Conservation (phyloP, 306 rosid species). For the Sphenostylis stenocarpa region DNA sequence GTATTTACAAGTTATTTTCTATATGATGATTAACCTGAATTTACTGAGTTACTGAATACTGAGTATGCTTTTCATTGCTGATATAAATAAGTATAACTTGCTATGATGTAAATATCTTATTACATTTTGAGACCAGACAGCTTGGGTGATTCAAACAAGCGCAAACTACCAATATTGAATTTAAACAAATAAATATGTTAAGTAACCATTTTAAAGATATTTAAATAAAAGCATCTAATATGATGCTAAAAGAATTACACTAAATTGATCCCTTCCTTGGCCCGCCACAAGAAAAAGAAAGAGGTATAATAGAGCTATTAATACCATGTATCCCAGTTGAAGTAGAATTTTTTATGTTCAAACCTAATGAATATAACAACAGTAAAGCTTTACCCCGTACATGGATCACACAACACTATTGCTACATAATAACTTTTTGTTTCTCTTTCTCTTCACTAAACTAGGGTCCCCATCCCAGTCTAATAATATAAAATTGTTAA, state of each 20-base stretch:
- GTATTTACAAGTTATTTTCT: constrained; percentile 20
- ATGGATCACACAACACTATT: background rate
- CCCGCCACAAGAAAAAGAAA: background rate
- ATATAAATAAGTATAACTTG: background rate
- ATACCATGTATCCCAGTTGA: constrained; percentile 1
- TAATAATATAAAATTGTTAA: constrained; percentile 2
- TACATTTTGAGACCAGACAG: constrained; percentile 1
- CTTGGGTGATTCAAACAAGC: constrained; percentile 16
- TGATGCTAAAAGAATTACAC: background rate
- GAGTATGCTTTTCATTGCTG: background rate
- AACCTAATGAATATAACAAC: background rate
- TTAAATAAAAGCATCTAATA: constrained; percentile 9
- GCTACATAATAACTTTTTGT: background rate
- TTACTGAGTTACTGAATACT: background rate
- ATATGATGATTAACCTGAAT: background rate
- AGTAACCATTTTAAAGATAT: background rate
- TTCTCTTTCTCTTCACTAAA: constrained; percentile 12
- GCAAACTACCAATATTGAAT: background rate
- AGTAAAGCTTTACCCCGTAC: background rate
- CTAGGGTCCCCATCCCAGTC: background rate
- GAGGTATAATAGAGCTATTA: background rate
- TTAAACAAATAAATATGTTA: constrained; percentile 10
- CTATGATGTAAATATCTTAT: background rate
- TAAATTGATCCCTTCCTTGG: background rate
- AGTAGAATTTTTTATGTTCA: background rate